Base-by-base conservation (phyloP, 2,329 filamentous ascomycete species). In the Arachnomyces sp. region DNA sequence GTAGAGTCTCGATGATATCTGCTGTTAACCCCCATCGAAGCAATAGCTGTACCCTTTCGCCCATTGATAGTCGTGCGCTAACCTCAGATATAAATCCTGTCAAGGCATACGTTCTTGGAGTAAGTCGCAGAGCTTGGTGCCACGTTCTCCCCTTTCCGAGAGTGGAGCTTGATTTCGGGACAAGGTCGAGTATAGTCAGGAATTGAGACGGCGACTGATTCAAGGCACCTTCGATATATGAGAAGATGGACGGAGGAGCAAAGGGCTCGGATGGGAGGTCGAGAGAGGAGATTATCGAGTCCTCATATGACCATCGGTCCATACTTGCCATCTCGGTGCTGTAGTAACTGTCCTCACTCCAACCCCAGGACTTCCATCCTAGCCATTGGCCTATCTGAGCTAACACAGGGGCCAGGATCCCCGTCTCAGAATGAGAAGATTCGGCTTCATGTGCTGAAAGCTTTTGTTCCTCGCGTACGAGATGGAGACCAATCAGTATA, bases 401-500 rank as follows among this genome's bases (percentile, higher is more conserved):
- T 32, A 96, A 67, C 2, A 95, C 61, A 12, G 84, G 80, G n/a
- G 78, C 77, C 15, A 96, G 63, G 31, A 73, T 69, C 11, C 69
- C 63, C 15, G 64, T 51, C 31, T 71, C 64, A 14, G 60, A 61
- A 35, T 56, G 61, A 8, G 69, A 62, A n/a, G 63, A 58, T 46
- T 75, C 70, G n/a, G 65, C 63, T 33, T 70, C 68, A 40, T 69
- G 65, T 3, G 81, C 75, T 45, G 86, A 78, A 2, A 98, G 74
- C 56, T 94, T 96, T 46, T 84, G 74, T 58, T 98, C 92, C 59
- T 98, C 90, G 0, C 84, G 74, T n/a, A 94, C 68, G 3, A 96
- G 70, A 63, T 98, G 92, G 9, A 98, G 69, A 1, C 78, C 83
- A 30, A 81, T 68, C 48, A 93, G 69, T 29, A 90, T 74, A 38